Evolutionary conservation across 768 basidiomycete genomes (phyloP).

Genomic region (Postia placenta): DNA sequence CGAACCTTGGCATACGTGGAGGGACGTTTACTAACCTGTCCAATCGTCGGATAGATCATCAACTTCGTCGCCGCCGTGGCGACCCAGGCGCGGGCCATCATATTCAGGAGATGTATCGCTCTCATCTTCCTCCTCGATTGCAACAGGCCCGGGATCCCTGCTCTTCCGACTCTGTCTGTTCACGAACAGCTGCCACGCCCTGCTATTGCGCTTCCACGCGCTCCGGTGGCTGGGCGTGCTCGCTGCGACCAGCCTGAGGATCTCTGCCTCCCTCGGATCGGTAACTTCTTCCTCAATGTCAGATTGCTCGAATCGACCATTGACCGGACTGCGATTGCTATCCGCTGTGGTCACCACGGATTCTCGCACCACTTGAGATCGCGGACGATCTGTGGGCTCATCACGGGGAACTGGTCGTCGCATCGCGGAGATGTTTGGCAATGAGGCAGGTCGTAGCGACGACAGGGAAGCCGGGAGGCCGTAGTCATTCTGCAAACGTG

Average conservation of each 20-base stretch:
- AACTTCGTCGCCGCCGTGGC: constrained; percentile 3
- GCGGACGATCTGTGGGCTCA: constrained; percentile 11
- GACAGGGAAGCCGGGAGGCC: constrained; percentile 54
- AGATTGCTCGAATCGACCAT: constrained; percentile 1
- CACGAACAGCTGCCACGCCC: constrained; percentile 59
- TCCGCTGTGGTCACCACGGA: constrained; percentile 11
- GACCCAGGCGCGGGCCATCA: constrained; percentile 5
- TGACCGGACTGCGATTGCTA: constrained; percentile 8
- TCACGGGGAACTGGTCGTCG: constrained; percentile 24
- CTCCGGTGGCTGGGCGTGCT: constrained; percentile 64
- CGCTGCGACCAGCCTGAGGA: constrained; percentile 61
- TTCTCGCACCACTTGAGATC: constrained; percentile 14
- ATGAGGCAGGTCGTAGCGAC: constrained; percentile 56
- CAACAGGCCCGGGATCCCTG: constrained; percentile 11
- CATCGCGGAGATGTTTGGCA: constrained; percentile 60
- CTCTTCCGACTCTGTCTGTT: constrained; percentile 22
- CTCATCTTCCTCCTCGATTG: constrained; percentile 24
- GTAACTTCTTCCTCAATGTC: constrained; percentile 11
- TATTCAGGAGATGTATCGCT: constrained; percentile 13
- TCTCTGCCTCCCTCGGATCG: constrained; percentile 43
- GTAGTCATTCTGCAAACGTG: constrained; percentile 23
- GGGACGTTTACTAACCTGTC: constrained; percentile 2
- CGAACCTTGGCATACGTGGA: too few relatives aligned
- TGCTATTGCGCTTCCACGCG: constrained; percentile 61
- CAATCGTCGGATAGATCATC: constrained; percentile 12